Evolutionary conservation across 805 yeast genomes (phyloP).

Genomic region (Wickerhamomyces strasburgensis): DNA sequence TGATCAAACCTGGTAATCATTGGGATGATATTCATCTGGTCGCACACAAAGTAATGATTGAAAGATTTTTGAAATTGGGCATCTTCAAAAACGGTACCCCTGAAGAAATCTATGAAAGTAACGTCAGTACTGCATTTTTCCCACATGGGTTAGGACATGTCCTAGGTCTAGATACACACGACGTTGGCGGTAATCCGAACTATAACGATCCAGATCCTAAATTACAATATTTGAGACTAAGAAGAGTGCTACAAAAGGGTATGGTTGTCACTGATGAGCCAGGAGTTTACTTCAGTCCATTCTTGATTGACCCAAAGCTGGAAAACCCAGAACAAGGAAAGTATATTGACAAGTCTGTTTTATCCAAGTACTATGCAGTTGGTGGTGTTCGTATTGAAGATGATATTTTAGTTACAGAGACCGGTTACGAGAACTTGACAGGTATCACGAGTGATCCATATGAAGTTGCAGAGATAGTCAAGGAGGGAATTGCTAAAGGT

Average conservation of each 20-base stretch:
- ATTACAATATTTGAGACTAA: slow-evolving; percentile 70
- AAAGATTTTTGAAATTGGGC: slow-evolving; percentile 67
- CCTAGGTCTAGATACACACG: slow-evolving; percentile 94
- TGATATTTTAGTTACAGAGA: slow-evolving; percentile 72
- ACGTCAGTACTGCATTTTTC: slow-evolving; percentile 72
- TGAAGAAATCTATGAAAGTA: slow-evolving; percentile 65
- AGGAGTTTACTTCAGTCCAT: slow-evolving; percentile 87
- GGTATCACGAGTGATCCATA: slow-evolving; percentile 79
- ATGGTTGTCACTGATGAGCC: slow-evolving; percentile 96
- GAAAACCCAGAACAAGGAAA: slow-evolving; percentile 34
- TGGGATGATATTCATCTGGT: slow-evolving; percentile 85
- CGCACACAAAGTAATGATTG: slow-evolving; percentile 75
- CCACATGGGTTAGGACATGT: slow-evolving; percentile 97
- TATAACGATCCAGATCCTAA: slow-evolving; percentile 79
- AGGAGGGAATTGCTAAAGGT: slow-evolving; percentile 60
- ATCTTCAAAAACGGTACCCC: slow-evolving; percentile 58
- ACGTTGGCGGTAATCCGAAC: slow-evolving; percentile 85
- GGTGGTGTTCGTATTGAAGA: slow-evolving; percentile 99
- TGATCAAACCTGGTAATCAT: slow-evolving; percentile 70
- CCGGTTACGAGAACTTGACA: slow-evolving; percentile 79
- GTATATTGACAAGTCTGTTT: slow-evolving; percentile 52
- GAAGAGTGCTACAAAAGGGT: slow-evolving; percentile 64
- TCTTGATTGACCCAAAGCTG: slow-evolving; percentile 61
- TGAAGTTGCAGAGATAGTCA: slow-evolving; percentile 74
- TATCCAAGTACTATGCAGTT: slow-evolving; percentile 75